Conservation (phyloP, 805 yeast genomes). For the Candida sonorensis region DNA sequence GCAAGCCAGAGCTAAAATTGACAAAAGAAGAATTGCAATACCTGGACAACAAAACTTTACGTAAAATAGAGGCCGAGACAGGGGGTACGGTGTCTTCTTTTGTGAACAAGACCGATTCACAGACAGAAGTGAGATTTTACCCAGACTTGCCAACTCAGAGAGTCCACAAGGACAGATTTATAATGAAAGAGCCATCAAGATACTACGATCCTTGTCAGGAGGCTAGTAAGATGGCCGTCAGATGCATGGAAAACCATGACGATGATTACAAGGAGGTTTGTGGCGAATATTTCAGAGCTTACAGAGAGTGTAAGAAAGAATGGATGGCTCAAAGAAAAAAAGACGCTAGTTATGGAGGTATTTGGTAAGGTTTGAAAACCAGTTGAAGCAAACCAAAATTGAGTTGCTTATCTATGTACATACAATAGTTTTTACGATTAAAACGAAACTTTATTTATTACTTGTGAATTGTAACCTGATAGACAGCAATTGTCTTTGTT, state of each 20-base stretch:
- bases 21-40: conserved; percentile 14
- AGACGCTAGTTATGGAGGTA: conserved; percentile 23
- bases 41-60: conserved; percentile 22
- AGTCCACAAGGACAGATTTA: conserved; percentile 61
- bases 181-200: conserved; percentile 70
- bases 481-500: no score
- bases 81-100: conserved; percentile 39
- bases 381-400: no score
- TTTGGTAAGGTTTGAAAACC: conserved; percentile 22
- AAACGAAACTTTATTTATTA: no score
- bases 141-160: conserved; percentile 84
- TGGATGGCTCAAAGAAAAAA: conserved; percentile 41
- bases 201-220: conserved; percentile 93
- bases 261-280: conserved; percentile 61
- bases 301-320: conserved; percentile 81
- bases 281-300: conserved; percentile 84
- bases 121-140: conserved; percentile 52
- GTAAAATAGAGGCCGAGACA: conserved; percentile 10
- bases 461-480: no score
- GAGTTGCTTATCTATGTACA: no score
- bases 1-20: conserved; percentile 1
- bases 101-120: conserved; percentile 38
- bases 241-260: conserved; percentile 73
- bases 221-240: conserved; percentile 78
- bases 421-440: no score